Base-by-base conservation (phyloP, 73 alveolate species). In the Paraurostyla sp. region DNA sequence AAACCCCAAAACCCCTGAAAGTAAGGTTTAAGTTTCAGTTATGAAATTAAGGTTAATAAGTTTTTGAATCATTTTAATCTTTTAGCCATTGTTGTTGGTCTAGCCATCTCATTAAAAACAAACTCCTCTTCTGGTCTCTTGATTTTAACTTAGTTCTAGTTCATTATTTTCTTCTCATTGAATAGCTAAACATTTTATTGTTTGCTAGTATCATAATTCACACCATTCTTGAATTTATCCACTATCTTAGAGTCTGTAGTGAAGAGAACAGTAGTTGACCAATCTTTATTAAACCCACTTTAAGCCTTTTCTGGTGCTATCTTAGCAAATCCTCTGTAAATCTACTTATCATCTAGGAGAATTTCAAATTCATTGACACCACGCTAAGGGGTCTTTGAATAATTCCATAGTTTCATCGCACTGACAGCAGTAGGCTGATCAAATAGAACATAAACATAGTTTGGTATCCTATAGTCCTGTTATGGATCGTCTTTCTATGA, bases 291-390 rank as follows among this genome's bases (percentile, higher is more conserved):
- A 18, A 48, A 54, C 22, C 68, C 65, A 38, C 25, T 25, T 60
- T 76, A 56, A 23, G 40, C 0, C 48, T 49, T 29, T 18, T 42
- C 69, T 7, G 87, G 69, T 2, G 90, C 78, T 7, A 23, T 56
- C 60, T 75, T 89, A 36, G 76, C 71, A 71, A 41, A 89, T 40
- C 95, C 99, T 49, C 97, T 93, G 83, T 90, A 96, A 23, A 90
- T 63, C 35, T 94, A 41, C 50, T 84, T 73, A 40, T 92, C 99
- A 68, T 96, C 99, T 27, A 96, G 33, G 29, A 83, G 81, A 0
- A 96, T 86, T 45, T 90, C 97, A 36, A 94, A 81, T 62, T 96
- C 99, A 78, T 93, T 80, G 4, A 88, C 99, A 13, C 98, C 99
- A 80, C 99, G 85, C 16, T 91, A 0, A 13, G 97, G 96, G 6